Base-by-base conservation (phyloP, 805 yeast species). In the Yamadazyma philogaea region DNA sequence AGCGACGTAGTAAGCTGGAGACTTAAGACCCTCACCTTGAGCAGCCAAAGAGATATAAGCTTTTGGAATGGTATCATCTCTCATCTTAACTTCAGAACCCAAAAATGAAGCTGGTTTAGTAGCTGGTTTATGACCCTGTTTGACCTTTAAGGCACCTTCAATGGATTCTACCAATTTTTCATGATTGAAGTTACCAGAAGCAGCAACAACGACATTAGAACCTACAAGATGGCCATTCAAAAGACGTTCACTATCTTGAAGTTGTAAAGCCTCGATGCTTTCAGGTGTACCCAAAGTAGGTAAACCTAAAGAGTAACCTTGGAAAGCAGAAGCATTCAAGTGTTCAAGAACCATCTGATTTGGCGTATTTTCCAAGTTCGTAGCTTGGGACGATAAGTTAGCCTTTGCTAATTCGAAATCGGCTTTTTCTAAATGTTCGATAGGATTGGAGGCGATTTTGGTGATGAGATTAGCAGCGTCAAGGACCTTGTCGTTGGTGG, bases 11-110 rank as follows among this genome's bases (percentile, higher is more conserved):
- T 75, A 84, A 57, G 82, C 77, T 52, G 82, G 79, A 44, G 90
- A 81, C 47, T 60, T 58, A 37, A 74, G 47, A 34, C 82, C 70
- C 67, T 84, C 90, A 70, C 88, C 87, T 59, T 78, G 74, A 43
- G 76, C 91, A 45, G 89, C 88, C 56, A 86, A 74, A 42, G 89
- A 67, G 56, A 84, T 75, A 75, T 84, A 83, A 44, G 91, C 93
- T 61, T 79, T 77, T 61, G 91, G 87, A 59, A 83, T 63, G 55
- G 88, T 86, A 68, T 86, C 95, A 61, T 86, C 95, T 80, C 95
- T 83, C 72, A 84, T 70, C 78, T 90, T 81, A 52, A 84, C 82
- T 63, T 86, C 95, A 36, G 93, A 84, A 63, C 95, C 95, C 63
- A 86, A 75, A 78, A 85, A 86, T 43, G 79, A 62, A 47, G 86